Evolutionary conservation across 163 green algal species (phyloP).

Genomic region (Scenedesmus sp.): DNA sequence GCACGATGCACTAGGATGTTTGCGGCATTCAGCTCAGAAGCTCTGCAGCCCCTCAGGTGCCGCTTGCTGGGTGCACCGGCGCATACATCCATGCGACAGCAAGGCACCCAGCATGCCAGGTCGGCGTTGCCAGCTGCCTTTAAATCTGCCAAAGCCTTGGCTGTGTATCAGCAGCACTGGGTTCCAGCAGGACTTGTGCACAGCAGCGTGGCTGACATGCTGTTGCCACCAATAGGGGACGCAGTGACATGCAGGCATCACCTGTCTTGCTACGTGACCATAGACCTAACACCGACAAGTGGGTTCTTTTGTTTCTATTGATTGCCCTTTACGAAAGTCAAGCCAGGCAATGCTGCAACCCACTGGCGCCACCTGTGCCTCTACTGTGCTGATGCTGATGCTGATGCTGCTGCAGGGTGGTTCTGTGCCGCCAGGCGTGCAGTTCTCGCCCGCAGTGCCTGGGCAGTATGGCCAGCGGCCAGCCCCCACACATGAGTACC

Average conservation of each 20-base stretch:
- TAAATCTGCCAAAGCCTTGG: background rate
- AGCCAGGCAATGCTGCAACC: too few relatives aligned
- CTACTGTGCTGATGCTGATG: background rate
- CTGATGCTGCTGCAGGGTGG: background rate
- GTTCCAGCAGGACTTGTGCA: too few relatives aligned
- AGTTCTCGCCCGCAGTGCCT: background rate
- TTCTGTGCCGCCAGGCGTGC: background rate
- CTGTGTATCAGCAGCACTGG: background rate
- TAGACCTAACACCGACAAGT: too few relatives aligned
- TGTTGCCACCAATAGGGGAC: too few relatives aligned
- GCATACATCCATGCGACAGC: background rate
- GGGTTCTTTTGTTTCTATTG: too few relatives aligned
- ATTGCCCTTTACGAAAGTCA: too few relatives aligned
- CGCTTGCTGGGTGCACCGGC: background rate
- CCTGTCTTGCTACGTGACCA: too few relatives aligned
- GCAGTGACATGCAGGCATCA: too few relatives aligned
- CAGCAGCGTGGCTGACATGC: too few relatives aligned
- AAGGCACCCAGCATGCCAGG: background rate
- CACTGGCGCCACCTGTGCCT: background rate
- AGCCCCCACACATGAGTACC: constrained; percentile 61
- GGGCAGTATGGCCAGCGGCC: constrained; percentile 26
- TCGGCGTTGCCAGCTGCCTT: background rate
- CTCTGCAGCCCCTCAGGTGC: background rate
- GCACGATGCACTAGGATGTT: background rate
- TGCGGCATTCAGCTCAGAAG: background rate